Evolutionary conservation across 1,139 yeast genomes (phyloP).

Genomic region (Zygosaccharomyces sapae): DNA sequence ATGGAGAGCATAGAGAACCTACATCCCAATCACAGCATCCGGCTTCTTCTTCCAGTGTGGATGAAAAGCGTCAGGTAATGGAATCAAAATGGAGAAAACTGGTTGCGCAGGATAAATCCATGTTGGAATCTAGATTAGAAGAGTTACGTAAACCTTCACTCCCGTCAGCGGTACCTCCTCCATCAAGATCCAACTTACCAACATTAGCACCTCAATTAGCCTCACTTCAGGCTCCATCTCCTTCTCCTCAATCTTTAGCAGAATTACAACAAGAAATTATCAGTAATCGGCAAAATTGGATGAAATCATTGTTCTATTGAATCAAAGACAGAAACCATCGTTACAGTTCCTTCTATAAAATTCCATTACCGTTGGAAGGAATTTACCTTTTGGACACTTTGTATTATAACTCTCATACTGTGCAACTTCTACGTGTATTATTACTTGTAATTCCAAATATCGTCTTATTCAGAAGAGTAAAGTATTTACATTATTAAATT

Average conservation of each 20-base stretch:
- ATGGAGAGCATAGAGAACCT: not conserved
- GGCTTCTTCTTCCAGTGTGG: conserved; percentile 7
- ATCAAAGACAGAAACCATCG: conserved; percentile 4
- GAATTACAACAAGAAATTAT: conserved; percentile 19
- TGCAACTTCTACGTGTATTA: conserved; percentile 31
- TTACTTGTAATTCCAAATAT: conserved; percentile 14
- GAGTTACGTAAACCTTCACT: conserved; percentile 7
- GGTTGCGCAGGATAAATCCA: conserved; percentile 18
- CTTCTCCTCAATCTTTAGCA: conserved; percentile 1
- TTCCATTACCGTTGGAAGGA: conserved; percentile 10
- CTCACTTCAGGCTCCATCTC: not conserved
- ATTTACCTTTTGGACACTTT: conserved; percentile 26
- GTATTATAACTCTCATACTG: conserved; percentile 31
- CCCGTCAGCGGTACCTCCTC: not conserved
- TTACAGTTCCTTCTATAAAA: not conserved
- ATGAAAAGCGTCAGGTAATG: conserved; percentile 17
- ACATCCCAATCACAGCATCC: not conserved
- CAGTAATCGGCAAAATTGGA: conserved; percentile 25
- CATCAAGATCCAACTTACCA: conserved; percentile 3
- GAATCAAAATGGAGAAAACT: conserved; percentile 26
- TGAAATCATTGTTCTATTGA: conserved; percentile 18
- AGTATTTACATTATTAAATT: not conserved
- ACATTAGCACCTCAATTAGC: not conserved
- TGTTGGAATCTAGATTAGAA: conserved; percentile 9
- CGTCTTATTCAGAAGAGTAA: conserved; percentile 11